Base-by-base conservation (phyloP, 139 green algal genomes). In the Coccomyxa sp. region DNA sequence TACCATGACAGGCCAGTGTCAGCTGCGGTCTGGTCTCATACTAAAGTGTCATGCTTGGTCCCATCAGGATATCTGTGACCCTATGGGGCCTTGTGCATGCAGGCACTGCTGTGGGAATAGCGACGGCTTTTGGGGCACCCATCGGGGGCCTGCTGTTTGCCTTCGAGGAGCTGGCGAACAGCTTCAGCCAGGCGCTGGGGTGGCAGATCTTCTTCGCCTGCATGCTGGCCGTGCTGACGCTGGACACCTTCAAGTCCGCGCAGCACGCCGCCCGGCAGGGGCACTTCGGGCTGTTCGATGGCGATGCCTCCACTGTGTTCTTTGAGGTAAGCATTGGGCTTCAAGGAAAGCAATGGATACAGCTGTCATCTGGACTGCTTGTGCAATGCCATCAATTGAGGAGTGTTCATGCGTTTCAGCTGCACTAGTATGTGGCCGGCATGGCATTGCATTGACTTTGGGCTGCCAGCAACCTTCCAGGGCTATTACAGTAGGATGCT, bases 91-190 rank as follows among this genome's bases (percentile, higher is more conserved):
- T 33, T 35, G 31, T 22, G 24, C 29, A 8, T 6, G 68, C 44
- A 84, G 80, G 80, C 5, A 74, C 86, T 7, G 92, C 92, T 0
- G 91, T 93, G 38, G 94, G 93, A 24, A 90, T 97, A 7, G 93
- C 93, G 2, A 85, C 88, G 9, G 93, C 93, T 9, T 97, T 97
- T 84, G 89, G 89, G 8, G 91, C 91, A 1, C 91, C 91, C 39
- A 88, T 95, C 41, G 93, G 93, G 9, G 93, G 93, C n/a, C 87
- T 97, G 81, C 86, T 97, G 68, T 97, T 95, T 82, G 88, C 91
- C 29, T 93, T 96, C 78, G 93, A 97, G 81, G 93, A 97, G 88
- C 84, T 97, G 44, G 90, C 92, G 10, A 91, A 84, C 44, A 95
- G 92, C 86, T 97, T 91, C 87, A 87, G 92, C 84, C 73, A 79